Percentiles rank a stretch among this genome's conserved stretches.
phyloP scores from a whole-genome alignment of 805 yeast species.

The Candida awuae region DNA sequence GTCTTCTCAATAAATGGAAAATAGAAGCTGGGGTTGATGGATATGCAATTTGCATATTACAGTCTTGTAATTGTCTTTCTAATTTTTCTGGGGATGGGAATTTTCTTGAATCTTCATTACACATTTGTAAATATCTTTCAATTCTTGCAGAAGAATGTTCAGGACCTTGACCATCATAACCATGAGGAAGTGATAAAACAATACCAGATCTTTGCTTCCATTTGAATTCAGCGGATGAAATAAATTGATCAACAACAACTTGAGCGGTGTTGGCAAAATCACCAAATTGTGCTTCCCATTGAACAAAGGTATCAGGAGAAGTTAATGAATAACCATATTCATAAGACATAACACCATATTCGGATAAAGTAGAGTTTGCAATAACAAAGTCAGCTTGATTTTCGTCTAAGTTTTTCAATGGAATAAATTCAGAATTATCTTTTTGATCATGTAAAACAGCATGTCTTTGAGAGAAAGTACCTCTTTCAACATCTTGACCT shows the following conservation, averaged over 20 bases:
- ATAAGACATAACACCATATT: slow-evolving; percentile 98
- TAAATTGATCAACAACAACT: slow-evolving; percentile 93
- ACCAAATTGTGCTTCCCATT: slow-evolving; percentile 99
- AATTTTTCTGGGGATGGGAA: slow-evolving; percentile 89
- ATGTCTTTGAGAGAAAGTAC: slow-evolving; percentile 99
- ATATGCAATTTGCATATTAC: slow-evolving; percentile 96
- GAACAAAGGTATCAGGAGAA: slow-evolving; percentile 92
- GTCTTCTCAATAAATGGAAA: slow-evolving; percentile 96
- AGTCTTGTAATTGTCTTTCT: slow-evolving; percentile 96
- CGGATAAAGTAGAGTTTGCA: slow-evolving; percentile 92
- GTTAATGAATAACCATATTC: slow-evolving; percentile 98
- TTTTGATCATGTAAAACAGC: slow-evolving; percentile 95
- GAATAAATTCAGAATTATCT: slow-evolving; percentile 74
- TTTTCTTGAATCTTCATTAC: slow-evolving; percentile 90
- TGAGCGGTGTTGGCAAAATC: slow-evolving; percentile 99
- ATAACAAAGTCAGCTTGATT: slow-evolving; percentile 82
- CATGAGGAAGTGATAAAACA: slow-evolving; percentile 93
- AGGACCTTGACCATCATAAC: slow-evolving; percentile 99
- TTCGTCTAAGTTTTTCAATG: slow-evolving; percentile 71
- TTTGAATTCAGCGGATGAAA: slow-evolving; percentile 94
- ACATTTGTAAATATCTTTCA: slow-evolving; percentile 91
- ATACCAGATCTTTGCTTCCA: slow-evolving; percentile 99
- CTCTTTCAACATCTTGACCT: slow-evolving; percentile 99
- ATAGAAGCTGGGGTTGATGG: slow-evolving; percentile 96
- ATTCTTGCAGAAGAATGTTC: slow-evolving; percentile 98